A percentile compares a stretch with the other conserved stretches of the same genome.
Conservation (phyloP, 345 rosid genomes). For the Citrus trifoliata region DNA sequence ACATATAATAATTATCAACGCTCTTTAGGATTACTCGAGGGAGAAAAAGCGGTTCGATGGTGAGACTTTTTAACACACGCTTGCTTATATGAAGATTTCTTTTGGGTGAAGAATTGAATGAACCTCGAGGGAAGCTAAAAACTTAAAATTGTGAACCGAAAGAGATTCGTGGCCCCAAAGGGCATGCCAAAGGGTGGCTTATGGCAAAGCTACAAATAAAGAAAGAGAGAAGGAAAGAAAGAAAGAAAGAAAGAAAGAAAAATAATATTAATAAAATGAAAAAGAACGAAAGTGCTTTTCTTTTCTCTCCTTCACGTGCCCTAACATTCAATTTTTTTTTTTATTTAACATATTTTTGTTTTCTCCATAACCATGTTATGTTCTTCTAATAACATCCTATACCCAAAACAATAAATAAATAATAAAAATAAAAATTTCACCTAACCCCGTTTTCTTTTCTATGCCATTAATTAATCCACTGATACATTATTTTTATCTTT, state of each 20-base stretch:
- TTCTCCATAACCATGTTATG: too few species aligned
- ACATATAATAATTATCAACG: not conserved
- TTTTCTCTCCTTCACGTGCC: slow-evolving; percentile 27
- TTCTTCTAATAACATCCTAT: not conserved
- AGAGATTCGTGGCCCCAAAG: slow-evolving; percentile 24
- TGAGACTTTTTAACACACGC: not conserved
- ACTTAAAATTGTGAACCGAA: not conserved
- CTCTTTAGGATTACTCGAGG: not conserved
- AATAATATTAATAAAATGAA: too few species aligned
- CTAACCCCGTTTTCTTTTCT: not conserved
- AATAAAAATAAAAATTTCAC: not conserved
- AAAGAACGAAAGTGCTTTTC: not conserved
- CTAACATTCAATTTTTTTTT: not conserved
- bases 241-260: not conserved
- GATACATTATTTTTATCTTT: too few species aligned
- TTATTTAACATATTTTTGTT: not conserved
- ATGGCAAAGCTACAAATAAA: not conserved
- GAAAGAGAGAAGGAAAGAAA: not conserved
- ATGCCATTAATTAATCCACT: too few species aligned
- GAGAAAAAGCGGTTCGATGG: not conserved
- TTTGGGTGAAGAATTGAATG: slow-evolving; percentile 2
- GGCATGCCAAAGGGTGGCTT: slow-evolving; percentile 1
- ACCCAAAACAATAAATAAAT: not conserved
- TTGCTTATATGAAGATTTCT: not conserved
- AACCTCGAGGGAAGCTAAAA: slow-evolving; percentile 1